Evolutionary conservation across 441 rosid genomes (phyloP).

Genomic region (Populus hybrid): DNA sequence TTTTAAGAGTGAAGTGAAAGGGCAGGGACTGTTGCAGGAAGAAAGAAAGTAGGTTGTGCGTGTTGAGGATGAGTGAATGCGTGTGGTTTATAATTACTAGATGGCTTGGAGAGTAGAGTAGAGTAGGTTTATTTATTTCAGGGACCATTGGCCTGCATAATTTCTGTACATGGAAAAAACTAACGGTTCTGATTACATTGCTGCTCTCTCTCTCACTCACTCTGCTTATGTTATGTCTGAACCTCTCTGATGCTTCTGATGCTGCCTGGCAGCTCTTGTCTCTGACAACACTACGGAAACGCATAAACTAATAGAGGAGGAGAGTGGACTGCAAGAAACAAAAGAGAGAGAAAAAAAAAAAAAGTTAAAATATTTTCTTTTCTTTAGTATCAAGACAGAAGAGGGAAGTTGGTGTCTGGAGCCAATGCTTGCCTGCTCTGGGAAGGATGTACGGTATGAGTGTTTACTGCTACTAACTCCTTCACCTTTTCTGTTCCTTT

Average conservation of each 20-base stretch:
- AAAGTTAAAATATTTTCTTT: not conserved
- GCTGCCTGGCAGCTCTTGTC: conserved; percentile 59
- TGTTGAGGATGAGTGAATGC: not conserved
- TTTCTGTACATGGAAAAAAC: conserved; percentile 58
- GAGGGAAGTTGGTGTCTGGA: conserved; percentile 31
- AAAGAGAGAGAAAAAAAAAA: not conserved
- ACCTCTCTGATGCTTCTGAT: conserved; percentile 23
- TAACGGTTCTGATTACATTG: conserved; percentile 53
- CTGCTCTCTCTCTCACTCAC: conserved; percentile 5
- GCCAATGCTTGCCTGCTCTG: conserved; percentile 22
- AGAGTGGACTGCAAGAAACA: conserved; percentile 25
- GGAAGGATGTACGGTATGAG: conserved; percentile 42
- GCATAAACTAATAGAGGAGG: conserved; percentile 47
- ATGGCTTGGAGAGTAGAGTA: conserved; percentile 27
- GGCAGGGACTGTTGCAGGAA: conserved; percentile 11
- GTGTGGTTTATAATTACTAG: not conserved
- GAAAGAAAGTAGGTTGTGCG: conserved; percentile 13
- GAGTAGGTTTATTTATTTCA: conserved; percentile 52
- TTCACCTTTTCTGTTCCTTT: conserved; percentile 52
- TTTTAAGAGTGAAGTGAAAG: conserved; percentile 17
- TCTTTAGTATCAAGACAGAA: not conserved
- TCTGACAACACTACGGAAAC: conserved; percentile 78
- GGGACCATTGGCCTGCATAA: conserved; percentile 65
- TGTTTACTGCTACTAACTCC: conserved; percentile 52
- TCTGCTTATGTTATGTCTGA: conserved; percentile 36